Evolutionary conservation across 2,329 filamentous ascomycete species (phyloP).

Genomic region (Emmonsiellopsis sp.): DNA sequence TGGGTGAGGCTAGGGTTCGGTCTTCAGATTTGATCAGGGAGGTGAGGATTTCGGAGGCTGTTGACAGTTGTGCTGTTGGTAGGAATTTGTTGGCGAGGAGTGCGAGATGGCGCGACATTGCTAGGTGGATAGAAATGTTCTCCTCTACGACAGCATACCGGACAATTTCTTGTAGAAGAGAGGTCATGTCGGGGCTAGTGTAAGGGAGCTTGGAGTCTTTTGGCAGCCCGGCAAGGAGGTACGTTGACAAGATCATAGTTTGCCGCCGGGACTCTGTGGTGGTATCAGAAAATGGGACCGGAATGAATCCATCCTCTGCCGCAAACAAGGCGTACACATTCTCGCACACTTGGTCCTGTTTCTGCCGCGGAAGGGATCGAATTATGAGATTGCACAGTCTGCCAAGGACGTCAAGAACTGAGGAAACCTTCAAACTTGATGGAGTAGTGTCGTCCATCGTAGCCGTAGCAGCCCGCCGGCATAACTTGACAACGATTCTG

Average conservation of each 20-base stretch:
- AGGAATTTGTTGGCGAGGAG: slow-evolving; percentile 35
- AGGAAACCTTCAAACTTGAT: slow-evolving; percentile 40
- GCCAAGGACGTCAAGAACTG: slow-evolving; percentile 51
- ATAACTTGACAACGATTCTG: slow-evolving; percentile 42
- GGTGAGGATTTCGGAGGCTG: slow-evolving; percentile 24
- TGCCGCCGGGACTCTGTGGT: slow-evolving; percentile 29
- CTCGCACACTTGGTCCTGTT: slow-evolving; percentile 43
- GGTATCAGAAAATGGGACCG: slow-evolving; percentile 26
- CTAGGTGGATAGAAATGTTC: slow-evolving; percentile 28
- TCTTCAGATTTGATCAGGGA: slow-evolving; percentile 21
- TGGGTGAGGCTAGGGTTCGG: slow-evolving; percentile 25
- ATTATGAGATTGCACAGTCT: slow-evolving; percentile 53
- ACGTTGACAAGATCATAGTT: slow-evolving; percentile 49
- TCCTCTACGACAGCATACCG: slow-evolving; percentile 23
- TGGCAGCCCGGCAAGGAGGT: slow-evolving; percentile 46
- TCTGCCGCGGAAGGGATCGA: slow-evolving; percentile 43
- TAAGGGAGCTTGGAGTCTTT: slow-evolving; percentile 28
- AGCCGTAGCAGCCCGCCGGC: slow-evolving; percentile 28
- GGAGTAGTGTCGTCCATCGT: slow-evolving; percentile 26
- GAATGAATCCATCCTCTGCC: slow-evolving; percentile 22
- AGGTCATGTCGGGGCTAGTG: slow-evolving; percentile 22
- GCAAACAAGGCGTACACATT: slow-evolving; percentile 48
- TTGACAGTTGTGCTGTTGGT: slow-evolving; percentile 22
- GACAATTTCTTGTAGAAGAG: slow-evolving; percentile 28
- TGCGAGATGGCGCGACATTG: slow-evolving; percentile 34